phyloP scores from a whole-genome alignment of 1,284 basidiomycete genomes.

The Apiotrichum domesticum region DNA sequence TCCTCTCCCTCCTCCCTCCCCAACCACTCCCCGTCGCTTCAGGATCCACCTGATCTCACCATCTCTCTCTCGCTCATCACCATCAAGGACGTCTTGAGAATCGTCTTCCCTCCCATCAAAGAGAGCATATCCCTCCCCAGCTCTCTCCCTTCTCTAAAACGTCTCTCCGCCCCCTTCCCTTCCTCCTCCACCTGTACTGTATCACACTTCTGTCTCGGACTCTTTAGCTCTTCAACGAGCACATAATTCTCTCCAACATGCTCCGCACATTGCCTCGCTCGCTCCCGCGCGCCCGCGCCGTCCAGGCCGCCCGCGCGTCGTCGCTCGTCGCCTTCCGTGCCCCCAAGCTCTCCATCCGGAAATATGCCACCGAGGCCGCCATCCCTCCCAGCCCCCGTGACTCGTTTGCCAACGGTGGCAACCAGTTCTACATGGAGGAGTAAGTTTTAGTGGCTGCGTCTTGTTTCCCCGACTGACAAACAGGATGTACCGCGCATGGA shows the following conservation, averaged over 20 bases:
- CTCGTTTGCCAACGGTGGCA: conserved; percentile 80
- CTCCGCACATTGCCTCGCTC: conserved; percentile 28
- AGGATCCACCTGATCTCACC: not conserved
- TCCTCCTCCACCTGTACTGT: not conserved
- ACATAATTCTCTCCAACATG: conserved; percentile 15
- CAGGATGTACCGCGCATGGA: conserved; percentile 85
- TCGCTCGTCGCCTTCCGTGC: conserved; percentile 5
- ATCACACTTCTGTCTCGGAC: not conserved
- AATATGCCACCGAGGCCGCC: conserved; percentile 34
- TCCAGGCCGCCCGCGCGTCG: not conserved
- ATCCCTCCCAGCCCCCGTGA: conserved; percentile 46
- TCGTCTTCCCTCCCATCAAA: not conserved
- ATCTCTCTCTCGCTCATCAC: not conserved
- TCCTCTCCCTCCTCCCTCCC: no score
- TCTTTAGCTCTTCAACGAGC: conserved; percentile 2
- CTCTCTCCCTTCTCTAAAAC: not conserved
- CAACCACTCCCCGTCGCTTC: not conserved
- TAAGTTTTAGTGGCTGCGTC: conserved; percentile 25
- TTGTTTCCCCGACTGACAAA: conserved; percentile 8
- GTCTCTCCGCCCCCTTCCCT: not conserved
- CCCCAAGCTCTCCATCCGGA: conserved; percentile 13
- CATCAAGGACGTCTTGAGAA: conserved; percentile 3
- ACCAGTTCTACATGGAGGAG: conserved; percentile 92
- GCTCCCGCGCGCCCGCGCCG: conserved; percentile 15
- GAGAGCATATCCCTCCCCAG: not conserved